Conservation (phyloP, 352 stramenopile species). For the Phytopythium boreale region DNA sequence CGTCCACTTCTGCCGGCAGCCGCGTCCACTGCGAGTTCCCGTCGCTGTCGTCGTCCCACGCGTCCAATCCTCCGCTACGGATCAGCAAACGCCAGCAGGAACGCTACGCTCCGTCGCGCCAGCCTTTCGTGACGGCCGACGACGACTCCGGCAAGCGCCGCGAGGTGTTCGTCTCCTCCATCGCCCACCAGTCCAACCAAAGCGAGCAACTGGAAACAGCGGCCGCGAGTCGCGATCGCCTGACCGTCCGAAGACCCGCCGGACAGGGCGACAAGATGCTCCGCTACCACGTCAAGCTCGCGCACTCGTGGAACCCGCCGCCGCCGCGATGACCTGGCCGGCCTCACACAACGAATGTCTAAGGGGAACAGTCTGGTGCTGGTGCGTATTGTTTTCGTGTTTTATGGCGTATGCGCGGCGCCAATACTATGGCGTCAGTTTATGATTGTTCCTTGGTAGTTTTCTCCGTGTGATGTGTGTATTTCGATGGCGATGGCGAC, state of each 20-base stretch:
- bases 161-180: slow-evolving; percentile 8
- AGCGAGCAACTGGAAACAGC: slow-evolving; percentile 9
- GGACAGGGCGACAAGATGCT: slow-evolving; percentile 24
- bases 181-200: slow-evolving; percentile 16
- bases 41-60: not conserved
- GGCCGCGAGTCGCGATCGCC: slow-evolving; percentile 7
- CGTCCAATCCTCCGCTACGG: not conserved
- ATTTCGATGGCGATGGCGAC: not conserved
- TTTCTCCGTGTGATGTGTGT: slow-evolving; percentile 1
- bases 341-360: no score
- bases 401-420: not conserved
- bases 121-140: not conserved
- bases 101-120: not conserved
- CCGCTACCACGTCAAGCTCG: slow-evolving; percentile 60
- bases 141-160: not conserved
- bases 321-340: not conserved
- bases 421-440: not conserved
- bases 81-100: not conserved
- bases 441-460: not conserved
- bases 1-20: slow-evolving; percentile 4
- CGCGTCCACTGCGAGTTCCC: slow-evolving; percentile 43
- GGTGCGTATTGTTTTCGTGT: not conserved
- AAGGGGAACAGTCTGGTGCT: not conserved
- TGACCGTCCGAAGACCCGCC: slow-evolving; percentile 12
- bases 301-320: slow-evolving; percentile 47